phyloP scores from a whole-genome alignment of 225 moss, liverwort and hornwort genomes.

The Lunularia cruciata region DNA sequence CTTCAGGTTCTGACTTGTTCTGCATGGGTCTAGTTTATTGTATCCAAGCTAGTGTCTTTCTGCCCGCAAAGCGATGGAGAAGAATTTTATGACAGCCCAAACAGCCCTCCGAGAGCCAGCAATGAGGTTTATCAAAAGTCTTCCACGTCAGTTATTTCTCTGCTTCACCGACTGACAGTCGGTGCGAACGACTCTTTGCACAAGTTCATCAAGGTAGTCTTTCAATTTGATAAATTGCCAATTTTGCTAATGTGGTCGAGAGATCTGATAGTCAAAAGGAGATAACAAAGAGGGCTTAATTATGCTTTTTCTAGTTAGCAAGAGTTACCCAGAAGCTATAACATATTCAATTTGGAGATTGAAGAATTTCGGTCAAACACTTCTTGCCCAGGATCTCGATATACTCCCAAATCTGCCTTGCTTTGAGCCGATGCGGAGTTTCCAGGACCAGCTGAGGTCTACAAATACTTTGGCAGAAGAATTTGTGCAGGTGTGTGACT shows the following conservation, averaged over 20 bases:
- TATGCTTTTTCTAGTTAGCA: too few species aligned
- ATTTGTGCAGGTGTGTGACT: conserved; percentile 68
- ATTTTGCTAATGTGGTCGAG: too few species aligned
- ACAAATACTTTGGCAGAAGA: conserved; percentile 79
- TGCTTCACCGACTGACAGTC: conserved; percentile 68
- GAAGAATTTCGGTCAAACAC: neutral
- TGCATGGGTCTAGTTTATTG: conserved; percentile 57
- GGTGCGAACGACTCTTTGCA: conserved; percentile 49
- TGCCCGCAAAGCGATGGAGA: conserved; percentile 13
- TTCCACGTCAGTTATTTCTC: conserved; percentile 41
- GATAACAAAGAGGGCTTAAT: too few species aligned
- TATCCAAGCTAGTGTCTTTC: conserved; percentile 81
- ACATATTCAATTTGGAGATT: too few species aligned
- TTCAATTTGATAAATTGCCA: too few species aligned
- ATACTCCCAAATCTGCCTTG: conserved; percentile 75
- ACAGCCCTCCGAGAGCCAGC: conserved; percentile 3
- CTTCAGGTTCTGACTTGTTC: neutral
- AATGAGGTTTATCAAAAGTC: conserved; percentile 20
- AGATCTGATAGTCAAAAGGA: too few species aligned
- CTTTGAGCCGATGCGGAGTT: conserved; percentile 71
- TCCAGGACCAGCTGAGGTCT: conserved; percentile 58
- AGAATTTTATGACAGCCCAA: neutral
- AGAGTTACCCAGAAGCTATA: neutral
- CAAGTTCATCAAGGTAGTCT: conserved; percentile 63
- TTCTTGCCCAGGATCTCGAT: conserved; percentile 66